Percentiles rank a stretch among this genome's conserved stretches.
Conservation (phyloP, 2,329 filamentous ascomycete genomes). For the Immersiporthe knoxdaviesiana region DNA sequence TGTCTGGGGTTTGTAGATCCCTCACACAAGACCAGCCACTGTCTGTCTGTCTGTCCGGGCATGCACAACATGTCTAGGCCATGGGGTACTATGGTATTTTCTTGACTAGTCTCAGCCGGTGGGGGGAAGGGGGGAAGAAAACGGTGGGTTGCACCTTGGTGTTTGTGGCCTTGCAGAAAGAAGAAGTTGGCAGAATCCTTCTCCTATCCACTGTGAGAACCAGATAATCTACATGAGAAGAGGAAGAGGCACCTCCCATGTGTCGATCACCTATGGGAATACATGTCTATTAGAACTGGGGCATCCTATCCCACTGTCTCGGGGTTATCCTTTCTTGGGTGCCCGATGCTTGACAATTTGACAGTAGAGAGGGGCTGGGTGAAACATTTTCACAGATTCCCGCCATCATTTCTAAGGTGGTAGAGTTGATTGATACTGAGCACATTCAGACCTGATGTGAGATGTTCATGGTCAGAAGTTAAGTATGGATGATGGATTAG, state of each 20-base stretch:
- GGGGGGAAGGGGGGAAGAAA: too few species aligned
- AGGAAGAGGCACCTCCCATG: background rate
- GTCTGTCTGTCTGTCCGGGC: background rate
- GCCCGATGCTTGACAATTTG: background rate
- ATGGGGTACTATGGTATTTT: background rate
- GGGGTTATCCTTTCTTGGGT: background rate
- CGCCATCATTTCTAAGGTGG: too few species aligned
- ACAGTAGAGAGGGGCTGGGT: background rate
- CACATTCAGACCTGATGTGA: background rate
- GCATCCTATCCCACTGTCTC: background rate
- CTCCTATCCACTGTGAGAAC: background rate
- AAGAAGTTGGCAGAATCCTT: background rate
- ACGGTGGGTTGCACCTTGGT: background rate
- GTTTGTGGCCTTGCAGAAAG: too few species aligned
- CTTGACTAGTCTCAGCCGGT: too few species aligned
- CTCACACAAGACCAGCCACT: background rate
- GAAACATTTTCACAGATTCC: background rate
- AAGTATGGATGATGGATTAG: background rate
- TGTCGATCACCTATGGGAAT: background rate
- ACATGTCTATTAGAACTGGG: background rate
- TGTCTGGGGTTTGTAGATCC: conserved; percentile 5
- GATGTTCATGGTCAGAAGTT: background rate
- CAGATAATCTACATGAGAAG: background rate
- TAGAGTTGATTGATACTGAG: background rate
- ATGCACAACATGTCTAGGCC: background rate